These are phyloP conservation scores for Penicillium odoratum DNA, from an alignment of 495 filamentous ascomycete species.

Conservation along the genomic window DNA sequence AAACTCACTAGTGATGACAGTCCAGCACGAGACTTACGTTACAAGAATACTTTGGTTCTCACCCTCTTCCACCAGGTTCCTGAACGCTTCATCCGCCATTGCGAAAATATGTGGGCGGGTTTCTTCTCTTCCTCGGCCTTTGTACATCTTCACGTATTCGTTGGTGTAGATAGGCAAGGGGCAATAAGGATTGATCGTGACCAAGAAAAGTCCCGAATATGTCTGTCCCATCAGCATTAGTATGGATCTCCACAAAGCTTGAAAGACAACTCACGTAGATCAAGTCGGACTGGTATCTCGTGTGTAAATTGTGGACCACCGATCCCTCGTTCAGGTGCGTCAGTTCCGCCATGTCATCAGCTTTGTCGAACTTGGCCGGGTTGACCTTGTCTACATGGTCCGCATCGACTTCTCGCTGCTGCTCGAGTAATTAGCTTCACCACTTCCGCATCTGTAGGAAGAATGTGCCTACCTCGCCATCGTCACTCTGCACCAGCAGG, in stretches of 20 bases:
- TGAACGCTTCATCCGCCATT: conserved; percentile 96
- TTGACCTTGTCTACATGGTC: conserved; percentile 98
- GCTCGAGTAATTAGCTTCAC: conserved; percentile 16
- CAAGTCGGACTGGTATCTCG: conserved; percentile 88
- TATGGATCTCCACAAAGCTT: conserved; percentile 2
- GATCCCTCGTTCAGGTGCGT: conserved; percentile 98
- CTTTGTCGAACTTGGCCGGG: conserved; percentile 98
- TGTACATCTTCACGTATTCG: conserved; percentile 97
- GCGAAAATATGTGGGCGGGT: conserved; percentile 97
- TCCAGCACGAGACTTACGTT: conserved; percentile 53
- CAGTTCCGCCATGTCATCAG: conserved; percentile 97
- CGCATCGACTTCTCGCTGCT: conserved; percentile 83
- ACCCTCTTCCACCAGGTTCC: conserved; percentile 92
- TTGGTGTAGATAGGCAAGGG: conserved; percentile 92
- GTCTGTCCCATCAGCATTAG: conserved; percentile 50
- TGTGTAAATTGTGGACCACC: conserved; percentile 94
- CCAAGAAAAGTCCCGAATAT: conserved; percentile 95
- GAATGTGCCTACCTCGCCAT: conserved; percentile 71
- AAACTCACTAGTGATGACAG: neutral
- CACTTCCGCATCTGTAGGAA: neutral
- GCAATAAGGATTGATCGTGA: conserved; percentile 96
- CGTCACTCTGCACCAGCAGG: conserved; percentile 87
- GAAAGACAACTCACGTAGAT: conserved; percentile 67
- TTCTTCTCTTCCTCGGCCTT: conserved; percentile 83
- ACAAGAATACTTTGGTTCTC: conserved; percentile 97